Evolutionary conservation across 1,284 basidiomycete genomes (phyloP), one percentile per base, ranked within the genome.

Genomic region (Sporisorium iseilematis-ciliati): DNA sequence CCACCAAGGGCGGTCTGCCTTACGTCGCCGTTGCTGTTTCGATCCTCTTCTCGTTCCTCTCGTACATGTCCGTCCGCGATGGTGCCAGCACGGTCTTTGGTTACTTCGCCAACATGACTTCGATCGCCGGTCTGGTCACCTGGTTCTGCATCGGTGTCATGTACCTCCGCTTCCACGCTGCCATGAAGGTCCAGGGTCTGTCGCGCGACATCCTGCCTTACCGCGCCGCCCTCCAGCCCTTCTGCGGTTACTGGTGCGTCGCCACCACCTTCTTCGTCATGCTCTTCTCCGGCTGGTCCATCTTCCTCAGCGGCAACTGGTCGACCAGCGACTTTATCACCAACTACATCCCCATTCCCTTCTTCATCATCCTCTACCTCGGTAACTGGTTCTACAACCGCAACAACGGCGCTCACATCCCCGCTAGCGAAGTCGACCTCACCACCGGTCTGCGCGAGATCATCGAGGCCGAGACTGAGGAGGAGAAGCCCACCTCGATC

Each of bases 81-180:
- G 73, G 79, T 53, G 66, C 79, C 18, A 87, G 58, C 65, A 69
- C 53, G 91, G 93, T 46, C 93, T 96, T 84, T 85, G 86, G 82
- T 60, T 85, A 77, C 66, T 71, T 80, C 79, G 63, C 91, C 79
- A 91, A 91, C 84, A 86, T 92, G 65, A 91, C 88, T 12, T 89
- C 91, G 20, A 90, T 90, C 40, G 88, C 88, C 14, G 91, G 91
- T 51, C 84, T 92, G 57, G 88, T 93, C 86, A 92, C 92, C n/a
- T 96, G 94, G 94, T 91, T 92, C 82, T 92, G 89, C 59, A 92
- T 93, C 85, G 90, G 91, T 82, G 58, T 92, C 51, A 90, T 91
- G 11, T 93, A 92, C 86, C 81, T 93, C 58, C 89, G 88, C 85
- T 94, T 93, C 89, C 89, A 89, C 77, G 87, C 88, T 69, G 91